Percentiles rank a stretch among this genome's conserved stretches.
phyloP scores from a whole-genome alignment of 495 filamentous ascomycete species.

The Neurospora africana region DNA sequence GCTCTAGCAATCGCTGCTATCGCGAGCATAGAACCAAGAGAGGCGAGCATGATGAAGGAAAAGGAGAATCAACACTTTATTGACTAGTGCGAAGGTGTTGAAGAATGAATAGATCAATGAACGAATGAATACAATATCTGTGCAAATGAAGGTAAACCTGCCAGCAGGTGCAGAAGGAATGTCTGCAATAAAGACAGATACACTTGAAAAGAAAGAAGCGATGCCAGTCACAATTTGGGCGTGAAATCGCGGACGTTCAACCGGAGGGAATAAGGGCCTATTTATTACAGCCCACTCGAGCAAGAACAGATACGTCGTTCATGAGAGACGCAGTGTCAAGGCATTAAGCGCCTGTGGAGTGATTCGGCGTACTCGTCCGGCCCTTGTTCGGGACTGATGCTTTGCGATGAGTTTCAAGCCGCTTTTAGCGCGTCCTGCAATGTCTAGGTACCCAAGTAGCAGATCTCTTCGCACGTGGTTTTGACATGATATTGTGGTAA shows the following conservation, averaged over 20 bases:
- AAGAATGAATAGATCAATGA: neutral
- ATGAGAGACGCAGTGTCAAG: neutral
- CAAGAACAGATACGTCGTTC: neutral
- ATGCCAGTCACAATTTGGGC: neutral
- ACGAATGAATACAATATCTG: neutral
- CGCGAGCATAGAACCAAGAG: constrained; percentile 16
- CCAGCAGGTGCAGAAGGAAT: constrained; percentile 1
- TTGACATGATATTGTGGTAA: neutral
- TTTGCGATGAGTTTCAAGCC: neutral
- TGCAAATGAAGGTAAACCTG: constrained; percentile 7
- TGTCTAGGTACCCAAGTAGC: neutral
- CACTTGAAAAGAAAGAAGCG: constrained; percentile 1
- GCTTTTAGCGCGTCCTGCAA: neutral
- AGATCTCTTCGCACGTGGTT: neutral
- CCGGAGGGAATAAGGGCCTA: neutral
- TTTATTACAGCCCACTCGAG: constrained; percentile 1
- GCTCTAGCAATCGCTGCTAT: constrained; percentile 18
- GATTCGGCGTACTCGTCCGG: neutral
- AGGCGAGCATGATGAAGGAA: constrained; percentile 12
- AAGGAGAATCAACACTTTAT: neutral
- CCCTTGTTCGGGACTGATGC: neutral
- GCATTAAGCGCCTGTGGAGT: neutral
- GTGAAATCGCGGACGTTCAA: constrained; percentile 7
- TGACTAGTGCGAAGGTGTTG: neutral
- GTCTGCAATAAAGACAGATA: constrained; percentile 8